Conservation (phyloP, 805 yeast species). For the Saccharomycopsis amapae region DNA sequence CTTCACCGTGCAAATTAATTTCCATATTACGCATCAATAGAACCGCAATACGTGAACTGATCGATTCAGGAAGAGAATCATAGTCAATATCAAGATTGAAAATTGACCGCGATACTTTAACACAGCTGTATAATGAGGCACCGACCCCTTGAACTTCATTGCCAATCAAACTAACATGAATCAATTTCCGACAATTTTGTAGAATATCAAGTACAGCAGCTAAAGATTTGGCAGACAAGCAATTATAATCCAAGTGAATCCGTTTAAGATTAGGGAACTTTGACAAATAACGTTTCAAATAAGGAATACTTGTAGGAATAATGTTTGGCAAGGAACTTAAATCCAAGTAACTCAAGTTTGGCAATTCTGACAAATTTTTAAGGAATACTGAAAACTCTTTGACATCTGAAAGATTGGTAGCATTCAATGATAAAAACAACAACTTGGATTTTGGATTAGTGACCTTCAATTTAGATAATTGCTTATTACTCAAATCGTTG, state of each 20-base stretch:
- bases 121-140: conserved; percentile 61
- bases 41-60: conserved; percentile 67
- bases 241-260: conserved; percentile 65
- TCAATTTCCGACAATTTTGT: conserved; percentile 58
- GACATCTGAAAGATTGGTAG: conserved; percentile 50
- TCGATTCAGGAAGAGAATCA: conserved; percentile 49
- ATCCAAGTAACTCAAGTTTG: conserved; percentile 62
- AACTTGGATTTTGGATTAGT: conserved; percentile 26
- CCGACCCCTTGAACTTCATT: conserved; percentile 50
- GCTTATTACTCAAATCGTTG: conserved; percentile 48
- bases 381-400: conserved; percentile 45
- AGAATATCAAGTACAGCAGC: conserved; percentile 58
- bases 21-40: conserved; percentile 82
- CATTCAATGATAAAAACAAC: conserved; percentile 53
- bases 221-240: conserved; percentile 48
- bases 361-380: conserved; percentile 43
- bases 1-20: conserved; percentile 36
- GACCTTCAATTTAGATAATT: conserved; percentile 25
- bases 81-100: conserved; percentile 63
- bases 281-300: conserved; percentile 60
- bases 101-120: conserved; percentile 58
- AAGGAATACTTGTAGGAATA: conserved; percentile 55
- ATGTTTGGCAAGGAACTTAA: conserved; percentile 61
- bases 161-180: conserved; percentile 64
- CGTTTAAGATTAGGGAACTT: conserved; percentile 56